Percentiles rank a stretch among this genome's conserved stretches.
Conservation (phyloP, 2,329 filamentous ascomycete species). For the Parafenestella ontariensis region DNA sequence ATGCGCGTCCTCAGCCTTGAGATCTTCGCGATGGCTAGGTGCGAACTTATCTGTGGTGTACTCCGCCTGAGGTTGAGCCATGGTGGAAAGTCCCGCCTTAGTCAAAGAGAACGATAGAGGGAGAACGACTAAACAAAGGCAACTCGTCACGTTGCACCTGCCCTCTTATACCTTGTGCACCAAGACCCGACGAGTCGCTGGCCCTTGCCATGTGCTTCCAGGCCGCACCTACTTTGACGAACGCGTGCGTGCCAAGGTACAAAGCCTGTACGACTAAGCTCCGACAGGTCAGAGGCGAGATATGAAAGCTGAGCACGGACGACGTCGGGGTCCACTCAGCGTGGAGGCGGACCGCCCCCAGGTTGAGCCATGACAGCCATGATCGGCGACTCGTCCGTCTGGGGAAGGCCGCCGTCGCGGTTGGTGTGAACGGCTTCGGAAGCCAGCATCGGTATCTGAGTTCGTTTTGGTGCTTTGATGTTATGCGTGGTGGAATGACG, state of each 20-base stretch:
- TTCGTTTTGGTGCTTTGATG: background rate
- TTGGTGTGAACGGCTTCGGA: conserved; percentile 9
- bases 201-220: conserved; percentile 6
- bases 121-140: conserved; percentile 1
- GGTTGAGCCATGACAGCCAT: conserved; percentile 8
- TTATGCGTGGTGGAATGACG: background rate
- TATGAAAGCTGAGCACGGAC: background rate
- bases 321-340: conserved; percentile 9
- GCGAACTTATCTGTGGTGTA: conserved; percentile 23
- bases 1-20: conserved; percentile 34
- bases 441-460: conserved; percentile 16
- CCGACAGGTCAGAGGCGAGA: conserved; percentile 1
- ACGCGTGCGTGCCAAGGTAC: conserved; percentile 10
- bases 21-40: conserved; percentile 34
- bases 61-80: conserved; percentile 11
- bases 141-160: conserved; percentile 12
- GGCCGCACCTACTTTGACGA: conserved; percentile 3
- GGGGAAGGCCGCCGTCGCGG: conserved; percentile 8
- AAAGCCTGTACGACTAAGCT: conserved; percentile 7
- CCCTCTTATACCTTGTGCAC: conserved; percentile 8
- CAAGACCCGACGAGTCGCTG: background rate
- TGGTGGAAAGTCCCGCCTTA: background rate
- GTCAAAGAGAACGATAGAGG: background rate
- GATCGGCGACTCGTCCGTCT: conserved; percentile 7
- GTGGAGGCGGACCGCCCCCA: conserved; percentile 10